Percentiles rank a stretch among this genome's conserved stretches.
These are phyloP conservation scores for Ceratocystis destructans DNA, from an alignment of 2,329 filamentous ascomycete genomes.

Conservation along the genomic window DNA sequence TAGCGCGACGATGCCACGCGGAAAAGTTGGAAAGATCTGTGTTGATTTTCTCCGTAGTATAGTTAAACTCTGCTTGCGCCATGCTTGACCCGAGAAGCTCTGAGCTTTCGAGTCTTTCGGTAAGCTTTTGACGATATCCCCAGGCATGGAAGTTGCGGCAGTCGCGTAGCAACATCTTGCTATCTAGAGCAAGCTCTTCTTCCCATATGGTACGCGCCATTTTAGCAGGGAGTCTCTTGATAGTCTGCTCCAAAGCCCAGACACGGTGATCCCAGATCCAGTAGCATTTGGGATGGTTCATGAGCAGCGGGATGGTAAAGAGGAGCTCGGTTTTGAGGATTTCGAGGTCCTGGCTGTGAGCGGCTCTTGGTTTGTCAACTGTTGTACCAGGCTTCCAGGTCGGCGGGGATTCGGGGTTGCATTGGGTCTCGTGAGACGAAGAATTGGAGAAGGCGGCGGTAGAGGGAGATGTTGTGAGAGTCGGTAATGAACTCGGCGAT, in stretches of 20 bases:
- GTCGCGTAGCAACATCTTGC: slow-evolving; percentile 79
- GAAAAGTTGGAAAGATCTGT: slow-evolving; percentile 89
- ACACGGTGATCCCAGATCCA: slow-evolving; percentile 97
- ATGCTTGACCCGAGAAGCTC: slow-evolving; percentile 44
- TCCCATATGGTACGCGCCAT: slow-evolving; percentile 60
- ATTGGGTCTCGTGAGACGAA: slow-evolving; percentile 39
- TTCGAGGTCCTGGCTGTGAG: slow-evolving; percentile 27
- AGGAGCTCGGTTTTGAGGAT: slow-evolving; percentile 59
- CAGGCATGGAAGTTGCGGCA: slow-evolving; percentile 93
- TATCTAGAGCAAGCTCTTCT: slow-evolving; percentile 66
- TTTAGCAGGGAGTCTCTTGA: slow-evolving; percentile 42
- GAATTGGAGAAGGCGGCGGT: slow-evolving; percentile 45
- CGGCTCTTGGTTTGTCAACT: slow-evolving; percentile 29
- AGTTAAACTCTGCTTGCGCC: slow-evolving; percentile 69
- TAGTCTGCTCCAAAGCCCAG: slow-evolving; percentile 68
- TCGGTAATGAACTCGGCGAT: slow-evolving; percentile 41
- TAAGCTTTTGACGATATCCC: slow-evolving; percentile 73
- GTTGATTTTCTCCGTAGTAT: slow-evolving; percentile 79
- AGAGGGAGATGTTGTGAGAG: slow-evolving; percentile 46
- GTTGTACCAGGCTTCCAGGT: slow-evolving; percentile 43
- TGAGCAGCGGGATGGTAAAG: slow-evolving; percentile 72
- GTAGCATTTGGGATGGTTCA: slow-evolving; percentile 89
- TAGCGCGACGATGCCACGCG: slow-evolving; percentile 85
- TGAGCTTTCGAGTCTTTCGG: slow-evolving; percentile 56
- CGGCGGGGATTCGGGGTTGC: slow-evolving; percentile 33